phyloP scores from a whole-genome alignment of 371 early-diverging fungal genomes.

The Apophysomyces variabilis region DNA sequence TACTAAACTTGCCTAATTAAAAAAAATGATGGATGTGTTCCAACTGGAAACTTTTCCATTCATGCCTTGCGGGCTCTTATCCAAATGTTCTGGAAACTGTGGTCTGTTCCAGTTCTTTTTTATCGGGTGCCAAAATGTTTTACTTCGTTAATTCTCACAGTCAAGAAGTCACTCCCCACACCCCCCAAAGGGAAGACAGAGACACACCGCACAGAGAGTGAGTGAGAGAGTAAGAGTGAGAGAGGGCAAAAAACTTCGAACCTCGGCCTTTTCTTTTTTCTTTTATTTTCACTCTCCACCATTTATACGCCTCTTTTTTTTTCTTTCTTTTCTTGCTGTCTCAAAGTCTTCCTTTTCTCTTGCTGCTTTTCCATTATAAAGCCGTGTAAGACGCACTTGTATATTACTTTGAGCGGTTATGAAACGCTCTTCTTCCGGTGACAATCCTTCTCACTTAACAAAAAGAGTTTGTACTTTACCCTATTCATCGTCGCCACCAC shows the following conservation, averaged over 20 bases:
- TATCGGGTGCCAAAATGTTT: too few species aligned
- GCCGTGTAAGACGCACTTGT: conserved; percentile 3
- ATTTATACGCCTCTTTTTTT: background rate
- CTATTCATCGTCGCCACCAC: conserved; percentile 17
- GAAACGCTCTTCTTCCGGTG: conserved; percentile 43
- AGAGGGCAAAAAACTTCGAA: background rate
- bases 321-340: background rate
- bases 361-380: too few species aligned
- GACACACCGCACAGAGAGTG: background rate
- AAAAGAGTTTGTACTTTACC: conserved; percentile 31
- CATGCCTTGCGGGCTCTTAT: too few species aligned
- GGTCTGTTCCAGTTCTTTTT: too few species aligned
- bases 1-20: too few species aligned
- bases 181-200: too few species aligned
- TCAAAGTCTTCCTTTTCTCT: background rate
- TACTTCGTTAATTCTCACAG: too few species aligned
- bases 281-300: background rate
- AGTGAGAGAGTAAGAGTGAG: background rate
- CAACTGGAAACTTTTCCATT: too few species aligned
- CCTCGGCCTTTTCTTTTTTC: background rate
- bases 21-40: too few species aligned
- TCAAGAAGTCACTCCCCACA: too few species aligned
- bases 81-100: too few species aligned
- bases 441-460: conserved; percentile 28
- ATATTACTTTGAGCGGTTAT: conserved; percentile 33